Percentiles rank a stretch among this genome's conserved stretches.
phyloP scores from a whole-genome alignment of 257 asterid species.

The Fraxinus quadrangulata region DNA sequence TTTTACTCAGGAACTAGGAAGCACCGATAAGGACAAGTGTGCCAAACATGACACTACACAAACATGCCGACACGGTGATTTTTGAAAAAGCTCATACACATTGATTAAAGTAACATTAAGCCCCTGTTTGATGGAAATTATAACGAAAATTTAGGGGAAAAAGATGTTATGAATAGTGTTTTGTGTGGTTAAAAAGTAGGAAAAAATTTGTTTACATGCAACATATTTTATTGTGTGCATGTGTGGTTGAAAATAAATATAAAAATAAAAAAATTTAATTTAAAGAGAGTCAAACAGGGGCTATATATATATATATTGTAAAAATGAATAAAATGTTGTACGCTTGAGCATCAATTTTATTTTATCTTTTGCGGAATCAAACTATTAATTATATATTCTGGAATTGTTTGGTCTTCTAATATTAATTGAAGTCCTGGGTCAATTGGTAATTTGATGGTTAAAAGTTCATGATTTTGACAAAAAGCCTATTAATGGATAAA shows the following conservation, averaged over 20 bases:
- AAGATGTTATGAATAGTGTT: too few species aligned
- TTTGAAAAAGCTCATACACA: neutral
- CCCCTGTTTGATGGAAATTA: too few species aligned
- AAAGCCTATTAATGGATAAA: neutral
- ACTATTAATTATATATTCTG: neutral
- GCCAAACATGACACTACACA: neutral
- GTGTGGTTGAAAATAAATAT: too few species aligned
- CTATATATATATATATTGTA: neutral
- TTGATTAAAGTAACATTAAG: neutral
- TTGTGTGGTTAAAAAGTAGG: too few species aligned
- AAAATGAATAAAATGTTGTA: too few species aligned
- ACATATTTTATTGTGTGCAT: too few species aligned
- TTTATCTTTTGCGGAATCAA: neutral
- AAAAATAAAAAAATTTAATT: too few species aligned
- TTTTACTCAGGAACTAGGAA: neutral
- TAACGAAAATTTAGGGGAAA: too few species aligned
- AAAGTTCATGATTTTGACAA: neutral
- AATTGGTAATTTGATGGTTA: neutral
- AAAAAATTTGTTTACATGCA: too few species aligned
- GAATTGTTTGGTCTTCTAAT: neutral
- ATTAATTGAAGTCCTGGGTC: neutral
- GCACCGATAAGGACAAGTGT: neutral
- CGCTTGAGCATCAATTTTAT: neutral
- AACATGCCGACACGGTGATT: neutral
- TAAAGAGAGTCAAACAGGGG: too few species aligned